Evolutionary conservation across 1,139 yeast species (phyloP), one percentile per base, ranked within the genome.

Genomic region (Kurtzmaniella quercitrusa): DNA sequence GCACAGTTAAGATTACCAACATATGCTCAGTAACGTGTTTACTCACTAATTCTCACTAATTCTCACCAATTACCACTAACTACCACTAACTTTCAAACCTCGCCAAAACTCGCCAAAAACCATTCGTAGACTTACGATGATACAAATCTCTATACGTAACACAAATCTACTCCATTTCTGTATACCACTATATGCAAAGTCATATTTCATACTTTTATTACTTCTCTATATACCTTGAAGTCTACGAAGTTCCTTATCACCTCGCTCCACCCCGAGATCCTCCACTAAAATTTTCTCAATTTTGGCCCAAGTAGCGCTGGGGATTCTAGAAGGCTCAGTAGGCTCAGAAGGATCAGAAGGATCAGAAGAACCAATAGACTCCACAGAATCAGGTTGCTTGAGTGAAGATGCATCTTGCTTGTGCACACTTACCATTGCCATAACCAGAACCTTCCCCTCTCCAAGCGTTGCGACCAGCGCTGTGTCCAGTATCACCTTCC

Each of bases 401-500:
- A 37, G 43, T 15, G 42, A 48, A 6, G 40, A 7, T 36, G 40
- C 16, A 16, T 37, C 25, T 17, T 27, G 41, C 10, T 51, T 42
- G 11, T 66, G 61, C 2, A 60, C 58, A 6, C 62, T 48, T 5
- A 71, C 66, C 75, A 72, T 67, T 41, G 69, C 70, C 59, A 63
- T 72, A 42, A 72, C 59, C 15, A 63, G 48, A 3, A 63, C 44
- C 2, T 54, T 62, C 2, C 15, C 17, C 9, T 52, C 52, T 15
- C 49, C 60, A 3, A 50, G 48, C 6, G 49, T 54, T 2, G 52
- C 46, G 36, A 68, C 50, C 6, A 64, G 43, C 10, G 65, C 49
- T 1, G 72, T 52, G 50, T 73, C 78, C 38, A 63, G 69, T n/a
- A 69, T 59, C 23, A 73, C 77, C 52, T 70, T 72, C 1, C 76